Evolutionary conservation across 2,329 filamentous ascomycete species (phyloP), one percentile per base, ranked within the genome.

Genomic region (Nothophaeocryptopus gaeumannii): DNA sequence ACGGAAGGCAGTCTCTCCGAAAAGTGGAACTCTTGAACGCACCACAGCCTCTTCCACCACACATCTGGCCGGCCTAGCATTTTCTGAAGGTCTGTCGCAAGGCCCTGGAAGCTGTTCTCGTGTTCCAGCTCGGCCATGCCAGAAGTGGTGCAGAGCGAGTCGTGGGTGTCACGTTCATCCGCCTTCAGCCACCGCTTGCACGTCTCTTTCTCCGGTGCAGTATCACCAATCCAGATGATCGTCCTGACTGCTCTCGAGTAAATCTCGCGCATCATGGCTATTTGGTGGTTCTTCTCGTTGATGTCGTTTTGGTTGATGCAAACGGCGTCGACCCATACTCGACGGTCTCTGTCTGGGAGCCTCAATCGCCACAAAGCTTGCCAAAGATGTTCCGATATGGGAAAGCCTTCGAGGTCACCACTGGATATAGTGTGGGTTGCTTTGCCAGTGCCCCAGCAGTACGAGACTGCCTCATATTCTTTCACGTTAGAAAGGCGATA

Each of bases 261-360:
- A 2, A 63, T 59, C 4, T 51, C n/a, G 8, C 44, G 48, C 60
- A 63, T 63, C 15, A 53, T 33, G 8, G 36, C n/a, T 15, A 63
- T 53, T 35, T 63, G 58, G 29, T 51, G 43, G 34, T 55, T 56
- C 13, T 48, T 48, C 35, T 62, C 61, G 11, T 37, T 36, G 31
- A 55, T 39, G 40, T 60, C 45, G 5, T 44, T 36, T 42, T 63
- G 60, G 42, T 62, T 55, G 37, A 62, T 62, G 43, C 54, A 61
- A 2, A 62, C 32, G n/a, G 51, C 51, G 48, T 63, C 60, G 11
- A 59, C 45, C 60, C 60, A 62, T 5, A 59, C 39, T n/a, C 41
- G 14, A 10, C 55, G 49, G 8, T 46, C 38, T 14, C 39, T 34
- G 29, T 37, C 10, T 3, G 33, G 4, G 10, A 45, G 31, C 8